Evolutionary conservation across 129 eudicot species (phyloP), one percentile per base, ranked within the genome.

Genomic region (Cynara cardunculus): DNA sequence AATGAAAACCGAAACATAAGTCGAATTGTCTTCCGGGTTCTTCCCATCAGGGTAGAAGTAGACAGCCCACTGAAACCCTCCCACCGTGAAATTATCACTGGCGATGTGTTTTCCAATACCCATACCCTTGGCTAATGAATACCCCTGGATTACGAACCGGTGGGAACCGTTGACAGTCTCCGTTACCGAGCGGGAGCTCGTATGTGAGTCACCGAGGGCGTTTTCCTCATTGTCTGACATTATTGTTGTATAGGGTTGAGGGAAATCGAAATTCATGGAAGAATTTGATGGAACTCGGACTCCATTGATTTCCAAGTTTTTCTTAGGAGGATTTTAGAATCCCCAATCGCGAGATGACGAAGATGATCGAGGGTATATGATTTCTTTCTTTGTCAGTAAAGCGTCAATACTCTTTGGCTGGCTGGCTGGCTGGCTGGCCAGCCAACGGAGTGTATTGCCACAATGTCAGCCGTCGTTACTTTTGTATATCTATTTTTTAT

Each of bases 21-120:
- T 86, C 0, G 93, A 88, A 82, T 87, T 92, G 49, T 92, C 97
- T 84, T 92, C 97, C 0, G 89, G 93, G 34, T 92, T 92, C 30
- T 92, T 92, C 0, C 97, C 97, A 25, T 92, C 97, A 0, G 97
- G 97, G 46, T 92, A 92, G 26, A 92, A 92, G 73, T 92, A 92
- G 24, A 92, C 84, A 22, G 97, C 96, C 97, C 97, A 92, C 32
- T 90, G 89, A 69, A 85, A 90, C 0, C 97, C 97, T 28, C 96
- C 97, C 2, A 92, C 97, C 28, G 87, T 92, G 76, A 92, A 92
- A 73, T 87, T 88, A 14, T 92, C 97, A 76, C 96, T 90, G 22
- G 97, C 96, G 72, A 92, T 90, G 85, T 92, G 93, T 31, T 92
- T 92, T 1, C 97, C 97, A 1, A 90, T 62, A 4, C 97, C 97